Conservation (phyloP, 495 filamentous ascomycete genomes). For the Podospora didyma region DNA sequence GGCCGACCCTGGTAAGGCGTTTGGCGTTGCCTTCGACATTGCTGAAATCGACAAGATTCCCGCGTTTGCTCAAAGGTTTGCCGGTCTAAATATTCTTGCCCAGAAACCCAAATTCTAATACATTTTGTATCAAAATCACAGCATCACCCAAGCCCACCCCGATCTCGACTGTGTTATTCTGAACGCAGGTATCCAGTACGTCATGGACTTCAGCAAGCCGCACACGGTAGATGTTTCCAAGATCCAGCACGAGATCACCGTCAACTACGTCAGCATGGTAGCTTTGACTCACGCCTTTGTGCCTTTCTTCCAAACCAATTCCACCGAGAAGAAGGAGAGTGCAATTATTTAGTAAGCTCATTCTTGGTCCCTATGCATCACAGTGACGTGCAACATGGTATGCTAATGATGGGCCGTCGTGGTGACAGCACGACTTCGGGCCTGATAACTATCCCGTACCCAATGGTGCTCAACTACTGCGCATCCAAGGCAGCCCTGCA, state of each 20-base stretch:
- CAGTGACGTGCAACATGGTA: no score
- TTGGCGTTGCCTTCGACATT: not conserved
- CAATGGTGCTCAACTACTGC: not conserved
- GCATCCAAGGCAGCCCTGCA: not conserved
- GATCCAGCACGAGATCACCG: not conserved
- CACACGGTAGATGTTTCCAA: not conserved
- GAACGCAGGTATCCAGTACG: slow-evolving; percentile 48
- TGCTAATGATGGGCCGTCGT: not conserved
- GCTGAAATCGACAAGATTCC: not conserved
- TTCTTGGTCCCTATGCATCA: not conserved
- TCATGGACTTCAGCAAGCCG: not conserved
- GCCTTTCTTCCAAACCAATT: not conserved
- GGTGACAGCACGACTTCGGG: not conserved
- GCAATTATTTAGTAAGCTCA: not conserved
- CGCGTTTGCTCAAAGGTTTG: not conserved
- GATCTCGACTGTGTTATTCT: slow-evolving; percentile 51
- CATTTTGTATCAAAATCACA: slow-evolving; percentile 10
- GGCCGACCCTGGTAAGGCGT: slow-evolving; percentile 3
- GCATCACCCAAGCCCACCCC: slow-evolving; percentile 52
- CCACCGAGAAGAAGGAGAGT: not conserved
- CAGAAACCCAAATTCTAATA: not conserved
- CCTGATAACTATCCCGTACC: not conserved
- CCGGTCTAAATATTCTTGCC: not conserved
- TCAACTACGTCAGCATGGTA: not conserved
- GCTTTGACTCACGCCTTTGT: not conserved